A percentile compares a stretch with the other conserved stretches of the same genome.
These are phyloP conservation scores for Tolypocladium sp. DNA, from an alignment of 2,329 filamentous ascomycete genomes.

Conservation along the genomic window DNA sequence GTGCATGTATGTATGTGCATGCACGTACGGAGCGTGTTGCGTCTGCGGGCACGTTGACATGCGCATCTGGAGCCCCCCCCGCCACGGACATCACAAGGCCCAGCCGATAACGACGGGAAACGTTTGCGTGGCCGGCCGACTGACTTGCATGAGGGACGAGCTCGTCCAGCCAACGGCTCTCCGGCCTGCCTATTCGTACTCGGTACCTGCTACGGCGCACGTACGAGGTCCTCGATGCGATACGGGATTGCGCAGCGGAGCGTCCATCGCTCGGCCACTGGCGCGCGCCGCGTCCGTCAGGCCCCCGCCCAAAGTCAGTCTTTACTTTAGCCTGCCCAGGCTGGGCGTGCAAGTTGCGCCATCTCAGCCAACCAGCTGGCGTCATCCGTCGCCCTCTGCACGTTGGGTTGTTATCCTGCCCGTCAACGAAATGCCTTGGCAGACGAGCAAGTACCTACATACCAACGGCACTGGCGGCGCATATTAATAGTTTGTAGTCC, in stretches of 20 bases:
- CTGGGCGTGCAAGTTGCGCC: conserved; percentile 12
- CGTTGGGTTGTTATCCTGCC: background rate
- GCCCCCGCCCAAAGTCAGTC: background rate
- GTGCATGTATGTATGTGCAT: background rate
- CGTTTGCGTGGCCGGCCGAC: background rate
- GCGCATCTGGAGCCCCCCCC: background rate
- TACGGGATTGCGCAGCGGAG: background rate
- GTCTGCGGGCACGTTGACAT: background rate
- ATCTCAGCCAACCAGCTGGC: conserved; percentile 23
- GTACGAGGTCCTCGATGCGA: background rate
- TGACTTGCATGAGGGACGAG: background rate
- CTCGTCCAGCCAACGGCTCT: background rate
- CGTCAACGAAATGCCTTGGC: background rate
- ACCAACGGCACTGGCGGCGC: background rate
- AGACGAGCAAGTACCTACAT: background rate
- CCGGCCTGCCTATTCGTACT: background rate
- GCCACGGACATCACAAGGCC: background rate
- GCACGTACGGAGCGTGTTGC: background rate
- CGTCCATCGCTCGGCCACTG: background rate
- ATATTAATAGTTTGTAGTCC: background rate
- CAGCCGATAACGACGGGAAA: background rate
- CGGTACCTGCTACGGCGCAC: too few species aligned
- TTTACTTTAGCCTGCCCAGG: conserved; percentile 1
- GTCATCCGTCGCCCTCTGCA: conserved; percentile 17
- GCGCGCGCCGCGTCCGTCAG: background rate